phyloP scores from a whole-genome alignment of 2,329 filamentous ascomycete species.

The Fusarium keratoplasticum region DNA sequence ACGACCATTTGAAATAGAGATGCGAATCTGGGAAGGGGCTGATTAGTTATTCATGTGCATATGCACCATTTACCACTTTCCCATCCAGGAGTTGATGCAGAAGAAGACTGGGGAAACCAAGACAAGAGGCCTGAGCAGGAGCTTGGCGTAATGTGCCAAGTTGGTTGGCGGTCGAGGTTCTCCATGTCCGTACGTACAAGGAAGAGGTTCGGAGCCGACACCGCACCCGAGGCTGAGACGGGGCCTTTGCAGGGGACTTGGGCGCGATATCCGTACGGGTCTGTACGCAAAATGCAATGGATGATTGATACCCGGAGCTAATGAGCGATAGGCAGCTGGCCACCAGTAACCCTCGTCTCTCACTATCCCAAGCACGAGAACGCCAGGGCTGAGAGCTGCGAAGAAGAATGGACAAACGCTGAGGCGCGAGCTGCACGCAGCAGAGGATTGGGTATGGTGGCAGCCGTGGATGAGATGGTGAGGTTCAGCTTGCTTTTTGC shows the following conservation, averaged over 20 bases:
- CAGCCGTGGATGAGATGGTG: not conserved
- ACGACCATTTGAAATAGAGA: not conserved
- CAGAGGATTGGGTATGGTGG: constrained; percentile 19
- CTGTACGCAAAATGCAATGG: not conserved
- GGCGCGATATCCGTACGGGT: not conserved
- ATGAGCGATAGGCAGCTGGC: not conserved
- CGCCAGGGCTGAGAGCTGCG: not conserved
- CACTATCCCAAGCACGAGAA: not conserved
- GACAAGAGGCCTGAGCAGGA: not conserved
- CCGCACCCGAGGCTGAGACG: not conserved
- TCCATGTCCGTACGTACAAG: not conserved
- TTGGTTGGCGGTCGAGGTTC: not conserved
- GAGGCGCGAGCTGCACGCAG: constrained; percentile 14
- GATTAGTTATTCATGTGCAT: not conserved
- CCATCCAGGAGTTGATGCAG: not conserved
- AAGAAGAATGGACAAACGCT: not conserved
- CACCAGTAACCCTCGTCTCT: not conserved
- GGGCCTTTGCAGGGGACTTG: not conserved
- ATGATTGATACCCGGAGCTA: not conserved
- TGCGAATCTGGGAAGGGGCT: not conserved
- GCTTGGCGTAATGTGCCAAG: not conserved
- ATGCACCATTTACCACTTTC: not conserved
- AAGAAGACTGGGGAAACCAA: not conserved
- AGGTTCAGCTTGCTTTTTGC: constrained; percentile 11
- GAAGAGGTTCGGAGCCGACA: not conserved